Evolutionary conservation across 495 filamentous ascomycete genomes (phyloP), one percentile per base, ranked within the genome.

Genomic region (Podospora didyma): DNA sequence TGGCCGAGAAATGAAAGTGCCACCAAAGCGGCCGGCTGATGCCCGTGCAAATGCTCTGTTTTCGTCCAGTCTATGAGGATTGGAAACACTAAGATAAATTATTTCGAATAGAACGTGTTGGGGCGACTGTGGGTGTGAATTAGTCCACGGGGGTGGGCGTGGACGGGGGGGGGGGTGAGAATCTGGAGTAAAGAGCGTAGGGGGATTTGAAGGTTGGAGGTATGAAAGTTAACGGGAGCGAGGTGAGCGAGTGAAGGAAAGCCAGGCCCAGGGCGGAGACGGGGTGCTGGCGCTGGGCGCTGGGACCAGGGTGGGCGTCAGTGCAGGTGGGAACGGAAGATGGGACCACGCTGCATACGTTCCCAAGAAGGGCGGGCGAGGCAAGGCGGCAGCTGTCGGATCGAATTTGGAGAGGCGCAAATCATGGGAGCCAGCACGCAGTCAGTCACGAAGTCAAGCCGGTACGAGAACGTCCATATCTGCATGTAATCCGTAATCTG

Each of bases 371-470:
- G 52, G 57, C 61, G 49, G 59, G 39, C 14, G n/a, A 42, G 65
- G 65, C 53, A 59, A 55, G 60, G 59, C 67, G 60, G 65, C 58
- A 68, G 65, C 57, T 61, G 62, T 62, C 65, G 62, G 62, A 53
- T 63, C 51, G 59, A 34, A 62, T 51, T 61, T 67, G 59, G 54
- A 54, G 56, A 60, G 62, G 62, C 64, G 58, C 59, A 64, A 57
- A 59, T 51, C 47, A 23, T 22, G 21, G 17, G 24, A 9, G n/a
- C 12, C n/a, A n/a, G n/a, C n/a, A n/a, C n/a, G n/a, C n/a, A n/a
- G n/a, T n/a, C 26, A 31, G 26, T 31, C 26, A 31, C 26, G 26
- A 3, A 4, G 26, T 9, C 26, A 31, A 31, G 3, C n/a, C n/a
- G n/a, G n/a, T n/a, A n/a, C n/a, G n/a, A n/a, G n/a, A n/a, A n/a